A percentile compares a stretch with the other conserved stretches of the same genome.
These are phyloP conservation scores for Lactarius pseudohatsudake DNA, from an alignment of 768 basidiomycete species.

Conservation along the genomic window DNA sequence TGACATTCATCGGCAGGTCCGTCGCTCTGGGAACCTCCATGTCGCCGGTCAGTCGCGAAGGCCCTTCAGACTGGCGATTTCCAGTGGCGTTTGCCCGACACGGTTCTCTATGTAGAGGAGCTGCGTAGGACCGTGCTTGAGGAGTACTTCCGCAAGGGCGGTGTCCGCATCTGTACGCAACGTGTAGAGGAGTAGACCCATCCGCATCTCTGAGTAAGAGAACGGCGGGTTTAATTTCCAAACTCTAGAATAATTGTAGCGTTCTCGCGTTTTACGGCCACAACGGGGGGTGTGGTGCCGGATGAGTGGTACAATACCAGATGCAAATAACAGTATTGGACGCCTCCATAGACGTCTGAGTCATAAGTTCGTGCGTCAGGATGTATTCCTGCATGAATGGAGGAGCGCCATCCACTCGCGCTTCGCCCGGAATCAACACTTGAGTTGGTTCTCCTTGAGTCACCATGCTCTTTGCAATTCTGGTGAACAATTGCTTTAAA, in stretches of 20 bases:
- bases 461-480: conserved; percentile 10
- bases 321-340: conserved; percentile 37
- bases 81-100: conserved; percentile 37
- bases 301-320: background rate
- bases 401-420: conserved; percentile 26
- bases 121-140: conserved; percentile 41
- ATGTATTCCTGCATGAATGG: conserved; percentile 63
- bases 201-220: conserved; percentile 45
- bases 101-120: conserved; percentile 48
- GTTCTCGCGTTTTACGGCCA: conserved; percentile 45
- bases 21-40: background rate
- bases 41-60: conserved; percentile 8
- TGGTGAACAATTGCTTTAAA: conserved; percentile 20
- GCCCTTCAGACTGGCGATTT: conserved; percentile 29
- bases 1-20: background rate
- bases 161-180: conserved; percentile 41
- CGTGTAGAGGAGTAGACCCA: conserved; percentile 53
- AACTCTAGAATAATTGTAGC: conserved; percentile 39
- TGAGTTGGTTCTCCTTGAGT: conserved; percentile 8
- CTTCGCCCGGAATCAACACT: conserved; percentile 17
- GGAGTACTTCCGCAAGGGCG: conserved; percentile 41
- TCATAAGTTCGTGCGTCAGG: conserved; percentile 48
- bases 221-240: conserved; percentile 37
- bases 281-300: conserved; percentile 48
- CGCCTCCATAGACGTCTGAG: background rate